Base-by-base conservation (phyloP, 768 basidiomycete genomes). In the Suillus paluster region DNA sequence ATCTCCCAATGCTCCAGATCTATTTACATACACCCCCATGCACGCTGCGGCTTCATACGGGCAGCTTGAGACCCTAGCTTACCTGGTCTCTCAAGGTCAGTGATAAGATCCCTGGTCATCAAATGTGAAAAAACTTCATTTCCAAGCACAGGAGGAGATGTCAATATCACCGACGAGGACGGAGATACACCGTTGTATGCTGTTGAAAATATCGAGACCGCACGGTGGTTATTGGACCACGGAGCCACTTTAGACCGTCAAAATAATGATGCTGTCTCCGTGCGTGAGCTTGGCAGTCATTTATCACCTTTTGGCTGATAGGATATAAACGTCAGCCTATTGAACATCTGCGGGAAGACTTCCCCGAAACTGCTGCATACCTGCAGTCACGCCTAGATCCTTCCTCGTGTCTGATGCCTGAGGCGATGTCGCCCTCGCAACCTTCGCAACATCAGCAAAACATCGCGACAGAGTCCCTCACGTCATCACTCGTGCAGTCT, bases 11-110 rank as follows among this genome's bases (percentile, higher is more conserved):
- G 78, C 75, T 17, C 87, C 89, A 6, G 92, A 94, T 70, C 69
- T 73, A 8, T 81, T 83, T 78, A 90, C 91, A 36, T 94, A 94
- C 75, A 94, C 92, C 0, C 91, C 92, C 39, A 92, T 94, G 91
- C 95, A 97, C 76, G 95, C 95, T 19, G 95, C 95, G 15, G 95
- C 95, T 1, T 97, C 95, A 1, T 97, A 97, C 70, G 92, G 87
- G 19, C 95, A 95, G 34, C 72, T 91, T 10, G 76, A 89, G 52
- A 73, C 95, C 45, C 78, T 97, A 38, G 81, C 86, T 15, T 97
- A 94, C 77, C 86, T 97, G 60, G 79, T 95, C 60, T 84, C 86
- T 15, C 81, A 80, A 72, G 92, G 92, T 89, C 58, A 50, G 71
- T 67, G 64, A 54, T 57, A 48, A 39, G 44, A 19, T 50, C 21